These are phyloP conservation scores for Eucalyptus urophylla DNA, from an alignment of 345 rosid genomes.

Conservation along the genomic window DNA sequence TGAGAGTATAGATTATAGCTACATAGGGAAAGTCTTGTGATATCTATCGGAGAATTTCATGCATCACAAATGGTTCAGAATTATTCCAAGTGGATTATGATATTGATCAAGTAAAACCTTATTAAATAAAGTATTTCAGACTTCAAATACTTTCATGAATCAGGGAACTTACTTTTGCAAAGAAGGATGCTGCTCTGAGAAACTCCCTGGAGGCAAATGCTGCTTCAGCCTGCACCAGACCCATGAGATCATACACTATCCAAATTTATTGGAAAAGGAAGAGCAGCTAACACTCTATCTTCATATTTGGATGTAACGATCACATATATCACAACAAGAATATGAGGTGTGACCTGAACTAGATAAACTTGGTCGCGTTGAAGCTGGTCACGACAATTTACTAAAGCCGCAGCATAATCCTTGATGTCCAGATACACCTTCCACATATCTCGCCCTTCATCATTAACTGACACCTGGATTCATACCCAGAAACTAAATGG, in stretches of 20 bases:
- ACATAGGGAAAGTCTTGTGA: background rate
- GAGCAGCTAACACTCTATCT: background rate
- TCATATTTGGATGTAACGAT: background rate
- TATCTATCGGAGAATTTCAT: background rate
- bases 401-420: slow-evolving; percentile 92
- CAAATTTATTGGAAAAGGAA: background rate
- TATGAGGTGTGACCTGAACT: slow-evolving; percentile 56
- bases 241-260: slow-evolving; percentile 5
- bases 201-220: slow-evolving; percentile 83
- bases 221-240: slow-evolving; percentile 77
- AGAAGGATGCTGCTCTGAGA: slow-evolving; percentile 90
- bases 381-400: slow-evolving; percentile 76
- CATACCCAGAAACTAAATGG: background rate
- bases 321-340: background rate
- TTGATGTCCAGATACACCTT: slow-evolving; percentile 93
- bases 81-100: background rate
- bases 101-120: background rate
- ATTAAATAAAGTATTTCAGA: background rate
- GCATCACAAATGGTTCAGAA: background rate
- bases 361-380: slow-evolving; percentile 97
- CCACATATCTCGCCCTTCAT: slow-evolving; percentile 99
- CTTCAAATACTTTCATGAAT: background rate
- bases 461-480: slow-evolving; percentile 80
- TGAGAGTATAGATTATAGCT: background rate
- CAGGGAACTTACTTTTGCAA: slow-evolving; percentile 61